Percentiles rank a stretch among this genome's conserved stretches.
These are phyloP conservation scores for Asparagopsis taxiformis DNA, from an alignment of 31 red algal genomes.

Conservation along the genomic window DNA sequence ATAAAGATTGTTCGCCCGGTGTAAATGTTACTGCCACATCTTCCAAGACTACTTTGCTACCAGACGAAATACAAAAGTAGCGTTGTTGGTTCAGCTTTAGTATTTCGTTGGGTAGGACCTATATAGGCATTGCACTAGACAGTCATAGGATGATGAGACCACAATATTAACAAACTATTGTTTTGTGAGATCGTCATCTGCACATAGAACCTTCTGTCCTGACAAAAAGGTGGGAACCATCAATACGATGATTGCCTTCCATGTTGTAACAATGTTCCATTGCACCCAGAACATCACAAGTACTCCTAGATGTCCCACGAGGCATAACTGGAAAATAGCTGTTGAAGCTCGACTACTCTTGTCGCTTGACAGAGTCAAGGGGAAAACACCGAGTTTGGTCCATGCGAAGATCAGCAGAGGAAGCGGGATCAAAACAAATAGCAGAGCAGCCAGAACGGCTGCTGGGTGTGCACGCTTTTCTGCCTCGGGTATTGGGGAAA, in stretches of 20 bases:
- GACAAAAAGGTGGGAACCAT: conserved; percentile 45
- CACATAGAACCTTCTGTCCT: conserved; percentile 26
- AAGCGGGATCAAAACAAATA: conserved; percentile 14
- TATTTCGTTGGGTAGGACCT: too few relatives aligned
- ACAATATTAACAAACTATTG: too few relatives aligned
- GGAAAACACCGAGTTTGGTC: conserved; percentile 43
- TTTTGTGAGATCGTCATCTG: too few relatives aligned
- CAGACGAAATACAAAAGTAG: too few relatives aligned
- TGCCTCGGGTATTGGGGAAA: conserved; percentile 23
- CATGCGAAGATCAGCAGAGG: conserved; percentile 29
- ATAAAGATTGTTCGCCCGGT: too few relatives aligned
- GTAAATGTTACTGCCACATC: too few relatives aligned
- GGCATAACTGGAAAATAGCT: conserved; percentile 37
- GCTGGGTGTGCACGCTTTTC: conserved; percentile 34
- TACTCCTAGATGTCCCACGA: conserved; percentile 28
- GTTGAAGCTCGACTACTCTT: conserved; percentile 1
- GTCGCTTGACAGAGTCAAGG: conserved; percentile 9
- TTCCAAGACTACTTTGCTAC: too few relatives aligned
- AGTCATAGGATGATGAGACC: too few relatives aligned
- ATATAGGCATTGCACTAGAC: too few relatives aligned
- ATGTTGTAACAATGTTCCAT: conserved; percentile 69
- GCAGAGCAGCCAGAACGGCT: conserved; percentile 18
- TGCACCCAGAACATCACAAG: conserved; percentile 70
- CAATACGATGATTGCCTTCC: conserved; percentile 56
- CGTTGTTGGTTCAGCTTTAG: too few relatives aligned